phyloP scores from a whole-genome alignment of 306 rosid genomes.

The Prunus mume region DNA sequence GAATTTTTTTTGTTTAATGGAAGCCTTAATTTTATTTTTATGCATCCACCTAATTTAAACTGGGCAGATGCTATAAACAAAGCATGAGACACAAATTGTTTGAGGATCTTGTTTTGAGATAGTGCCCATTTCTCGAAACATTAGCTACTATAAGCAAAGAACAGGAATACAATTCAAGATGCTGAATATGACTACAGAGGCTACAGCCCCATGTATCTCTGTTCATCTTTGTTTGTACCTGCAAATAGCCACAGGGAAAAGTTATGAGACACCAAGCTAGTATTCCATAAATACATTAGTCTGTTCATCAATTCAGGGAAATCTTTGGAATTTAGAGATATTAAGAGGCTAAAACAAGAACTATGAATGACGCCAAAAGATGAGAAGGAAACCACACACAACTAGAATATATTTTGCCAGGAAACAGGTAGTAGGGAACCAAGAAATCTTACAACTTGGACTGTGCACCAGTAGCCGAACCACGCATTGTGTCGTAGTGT shows the following conservation, averaged over 20 bases:
- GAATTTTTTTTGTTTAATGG: neutral
- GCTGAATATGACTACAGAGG: neutral
- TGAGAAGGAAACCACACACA: neutral
- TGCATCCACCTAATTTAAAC: neutral
- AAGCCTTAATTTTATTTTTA: neutral
- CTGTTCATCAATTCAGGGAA: neutral
- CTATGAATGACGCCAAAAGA: neutral
- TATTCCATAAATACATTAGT: neutral
- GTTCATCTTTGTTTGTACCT: slow-evolving; percentile 23
- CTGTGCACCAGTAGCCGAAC: neutral
- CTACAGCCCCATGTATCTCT: neutral
- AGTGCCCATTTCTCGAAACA: neutral
- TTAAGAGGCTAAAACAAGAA: neutral
- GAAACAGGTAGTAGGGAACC: neutral
- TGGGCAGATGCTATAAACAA: neutral
- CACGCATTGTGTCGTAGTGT: slow-evolving; percentile 65
- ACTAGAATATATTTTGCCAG: neutral
- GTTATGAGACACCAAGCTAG: neutral
- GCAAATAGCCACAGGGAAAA: slow-evolving; percentile 5
- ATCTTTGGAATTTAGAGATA: too few relatives aligned
- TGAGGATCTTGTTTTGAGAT: neutral
- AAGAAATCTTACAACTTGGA: slow-evolving; percentile 25
- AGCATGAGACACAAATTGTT: neutral
- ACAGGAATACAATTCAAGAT: neutral
- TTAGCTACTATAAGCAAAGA: neutral